Evolutionary conservation across 225 moss, liverwort and hornwort species (phyloP).

Genomic region (Rhytidiadelphus loreus): DNA sequence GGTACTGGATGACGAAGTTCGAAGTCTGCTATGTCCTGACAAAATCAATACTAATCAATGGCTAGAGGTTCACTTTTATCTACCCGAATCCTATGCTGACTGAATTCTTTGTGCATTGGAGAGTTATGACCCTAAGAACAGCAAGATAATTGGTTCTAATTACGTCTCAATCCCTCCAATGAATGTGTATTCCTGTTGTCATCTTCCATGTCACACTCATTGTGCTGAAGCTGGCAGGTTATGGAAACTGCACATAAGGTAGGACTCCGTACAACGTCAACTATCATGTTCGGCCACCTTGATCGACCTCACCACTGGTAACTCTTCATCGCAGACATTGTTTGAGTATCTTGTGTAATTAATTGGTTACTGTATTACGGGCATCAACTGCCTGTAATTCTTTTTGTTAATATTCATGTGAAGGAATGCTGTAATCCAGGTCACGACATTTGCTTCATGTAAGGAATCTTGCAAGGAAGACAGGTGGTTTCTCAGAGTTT

Average conservation of each 20-base stretch:
- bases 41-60: slow-evolving; percentile 79
- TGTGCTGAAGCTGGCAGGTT: slow-evolving; percentile 35
- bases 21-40: slow-evolving; percentile 72
- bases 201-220: neutral
- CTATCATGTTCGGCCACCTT: slow-evolving; percentile 92
- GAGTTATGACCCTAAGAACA: neutral
- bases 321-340: neutral
- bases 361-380: neutral
- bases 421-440: slow-evolving; percentile 36
- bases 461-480: slow-evolving; percentile 64
- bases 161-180: neutral
- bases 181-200: neutral
- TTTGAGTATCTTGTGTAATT: neutral
- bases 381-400: neutral
- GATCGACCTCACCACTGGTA: slow-evolving; percentile 81
- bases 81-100: neutral
- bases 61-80: slow-evolving; percentile 59
- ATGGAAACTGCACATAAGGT: slow-evolving; percentile 72
- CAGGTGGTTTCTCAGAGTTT: slow-evolving; percentile 87
- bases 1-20: slow-evolving; percentile 81
- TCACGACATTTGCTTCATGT: slow-evolving; percentile 69
- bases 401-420: neutral
- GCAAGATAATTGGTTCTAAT: neutral
- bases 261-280: slow-evolving; percentile 73
- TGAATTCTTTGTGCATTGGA: neutral